Percentiles rank a stretch among this genome's conserved stretches.
Evolutionary conservation across 306 rosid species (phyloP).

Genomic region (Trichosanthes truncata): DNA sequence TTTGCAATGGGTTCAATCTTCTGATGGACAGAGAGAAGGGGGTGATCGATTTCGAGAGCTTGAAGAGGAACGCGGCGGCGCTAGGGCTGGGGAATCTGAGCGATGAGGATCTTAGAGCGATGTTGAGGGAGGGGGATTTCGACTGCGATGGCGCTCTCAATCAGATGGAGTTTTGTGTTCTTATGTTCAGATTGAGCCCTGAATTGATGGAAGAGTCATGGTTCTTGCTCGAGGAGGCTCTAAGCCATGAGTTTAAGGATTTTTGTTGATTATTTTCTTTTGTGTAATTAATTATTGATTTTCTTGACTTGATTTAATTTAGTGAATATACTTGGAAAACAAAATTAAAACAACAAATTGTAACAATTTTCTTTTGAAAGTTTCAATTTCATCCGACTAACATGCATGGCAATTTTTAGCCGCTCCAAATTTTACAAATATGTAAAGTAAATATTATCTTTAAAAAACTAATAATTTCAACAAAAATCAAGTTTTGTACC

Average conservation of each 20-base stretch:
- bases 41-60: slow-evolving; percentile 71
- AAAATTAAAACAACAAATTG: no score
- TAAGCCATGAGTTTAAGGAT: slow-evolving; percentile 36
- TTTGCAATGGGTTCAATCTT: slow-evolving; percentile 59
- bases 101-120: slow-evolving; percentile 54
- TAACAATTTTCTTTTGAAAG: no score
- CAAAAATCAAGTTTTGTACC: no score
- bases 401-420: neutral
- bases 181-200: slow-evolving; percentile 90
- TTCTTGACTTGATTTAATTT: neutral
- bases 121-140: slow-evolving; percentile 67
- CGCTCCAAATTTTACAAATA: no score
- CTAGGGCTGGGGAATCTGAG: slow-evolving; percentile 48
- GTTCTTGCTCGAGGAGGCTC: slow-evolving; percentile 47
- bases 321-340: neutral
- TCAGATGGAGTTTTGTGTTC: slow-evolving; percentile 76
- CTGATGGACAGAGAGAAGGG: slow-evolving; percentile 41
- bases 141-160: slow-evolving; percentile 79
- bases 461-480: no score
- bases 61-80: slow-evolving; percentile 53
- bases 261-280: neutral
- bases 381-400: neutral
- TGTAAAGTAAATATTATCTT: no score
- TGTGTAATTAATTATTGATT: neutral
- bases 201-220: slow-evolving; percentile 66